These are phyloP conservation scores for Jamesozyma piceae DNA, from an alignment of 805 yeast genomes.

Conservation along the genomic window DNA sequence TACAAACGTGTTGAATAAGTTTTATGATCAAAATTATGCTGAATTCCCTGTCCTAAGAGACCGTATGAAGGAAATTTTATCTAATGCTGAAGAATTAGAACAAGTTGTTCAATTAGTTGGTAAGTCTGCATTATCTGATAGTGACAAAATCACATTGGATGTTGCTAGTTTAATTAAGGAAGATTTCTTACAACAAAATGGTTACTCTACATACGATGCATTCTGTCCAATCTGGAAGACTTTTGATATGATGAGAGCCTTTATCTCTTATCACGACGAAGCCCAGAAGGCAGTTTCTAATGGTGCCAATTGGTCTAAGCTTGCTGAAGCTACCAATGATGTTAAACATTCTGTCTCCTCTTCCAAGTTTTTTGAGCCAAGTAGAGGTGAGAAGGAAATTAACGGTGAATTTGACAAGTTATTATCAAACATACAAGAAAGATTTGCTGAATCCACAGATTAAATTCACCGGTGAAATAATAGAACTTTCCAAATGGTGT, in stretches of 20 bases:
- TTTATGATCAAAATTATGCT: constrained; percentile 77
- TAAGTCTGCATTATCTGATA: constrained; percentile 92
- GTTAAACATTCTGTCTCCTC: constrained; percentile 90
- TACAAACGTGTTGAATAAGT: constrained; percentile 76
- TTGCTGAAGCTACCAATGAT: constrained; percentile 80
- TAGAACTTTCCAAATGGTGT: not conserved
- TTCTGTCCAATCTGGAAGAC: constrained; percentile 99
- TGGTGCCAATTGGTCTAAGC: constrained; percentile 91
- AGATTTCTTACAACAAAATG: constrained; percentile 98
- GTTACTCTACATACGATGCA: constrained; percentile 95
- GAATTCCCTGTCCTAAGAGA: constrained; percentile 87
- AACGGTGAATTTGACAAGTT: constrained; percentile 69
- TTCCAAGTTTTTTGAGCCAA: constrained; percentile 92
- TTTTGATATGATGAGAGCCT: constrained; percentile 93
- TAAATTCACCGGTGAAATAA: constrained; percentile 27
- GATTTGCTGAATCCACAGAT: constrained; percentile 93
- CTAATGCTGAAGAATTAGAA: constrained; percentile 96
- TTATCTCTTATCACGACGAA: constrained; percentile 85
- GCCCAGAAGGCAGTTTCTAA: constrained; percentile 93
- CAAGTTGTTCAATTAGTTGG: constrained; percentile 99
- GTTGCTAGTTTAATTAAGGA: constrained; percentile 88
- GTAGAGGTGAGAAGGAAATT: constrained; percentile 75
- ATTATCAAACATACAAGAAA: constrained; percentile 67
- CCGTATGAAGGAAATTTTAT: constrained; percentile 84
- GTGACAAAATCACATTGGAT: constrained; percentile 93